Evolutionary conservation across 2,329 filamentous ascomycete genomes (phyloP).

Genomic region (Ophiocordyceps camponoti-floridani): DNA sequence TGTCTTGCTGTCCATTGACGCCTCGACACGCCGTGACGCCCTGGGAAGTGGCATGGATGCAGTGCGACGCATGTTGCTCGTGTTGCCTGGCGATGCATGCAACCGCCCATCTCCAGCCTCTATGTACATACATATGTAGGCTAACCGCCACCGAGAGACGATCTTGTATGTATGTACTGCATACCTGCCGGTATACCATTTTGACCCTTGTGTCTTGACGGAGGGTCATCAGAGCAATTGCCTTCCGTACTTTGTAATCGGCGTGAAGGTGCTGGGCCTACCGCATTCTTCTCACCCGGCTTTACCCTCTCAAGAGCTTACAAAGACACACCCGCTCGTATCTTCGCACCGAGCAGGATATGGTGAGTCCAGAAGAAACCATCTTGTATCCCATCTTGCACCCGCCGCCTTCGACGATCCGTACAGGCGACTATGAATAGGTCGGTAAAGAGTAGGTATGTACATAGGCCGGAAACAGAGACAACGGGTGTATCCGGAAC

Average conservation of each 20-base stretch:
- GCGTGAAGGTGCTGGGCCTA: too few relatives aligned
- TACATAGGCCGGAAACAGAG: neutral
- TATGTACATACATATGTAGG: neutral
- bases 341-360: too few relatives aligned
- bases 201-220: neutral
- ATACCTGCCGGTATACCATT: neutral
- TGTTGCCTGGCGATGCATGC: neutral
- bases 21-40: neutral
- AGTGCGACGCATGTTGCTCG: neutral
- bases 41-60: neutral
- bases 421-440: too few relatives aligned
- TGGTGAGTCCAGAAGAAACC: too few relatives aligned
- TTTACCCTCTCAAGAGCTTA: too few relatives aligned
- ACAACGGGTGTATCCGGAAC: neutral
- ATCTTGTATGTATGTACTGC: neutral
- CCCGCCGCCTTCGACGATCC: neutral
- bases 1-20: neutral
- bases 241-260: too few relatives aligned
- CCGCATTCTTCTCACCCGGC: too few relatives aligned
- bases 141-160: too few relatives aligned
- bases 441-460: neutral
- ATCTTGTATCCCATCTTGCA: neutral
- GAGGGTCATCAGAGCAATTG: neutral
- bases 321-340: too few relatives aligned
- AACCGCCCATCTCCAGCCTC: neutral